Base-by-base conservation (phyloP, 768 basidiomycete species). In the Xerocomellus chrysenteron region DNA sequence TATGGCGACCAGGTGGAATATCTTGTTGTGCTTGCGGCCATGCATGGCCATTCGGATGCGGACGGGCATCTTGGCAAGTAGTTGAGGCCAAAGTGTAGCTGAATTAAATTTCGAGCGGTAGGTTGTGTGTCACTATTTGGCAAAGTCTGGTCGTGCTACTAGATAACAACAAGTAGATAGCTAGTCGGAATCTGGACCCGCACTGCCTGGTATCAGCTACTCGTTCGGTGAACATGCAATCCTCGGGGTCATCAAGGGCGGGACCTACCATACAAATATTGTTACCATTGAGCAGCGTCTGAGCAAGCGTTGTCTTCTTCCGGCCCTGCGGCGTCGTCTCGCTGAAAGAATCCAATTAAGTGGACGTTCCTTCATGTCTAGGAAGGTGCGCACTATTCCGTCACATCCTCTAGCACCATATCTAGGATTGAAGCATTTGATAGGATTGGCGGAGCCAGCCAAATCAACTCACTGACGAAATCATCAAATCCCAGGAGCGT, bases 401-500 rank as follows among this genome's bases (percentile, higher is more conserved):
- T 95, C 9, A 98, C 96, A 64, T 99, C 94, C 69, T 98, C 93
- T 51, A 99, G 75, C 7, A 95, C 93, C 88, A 95, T 92, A 69
- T 94, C 92, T 94, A 51, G 37, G 10, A 28, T 33, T 13, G 32
- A 24, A 40, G 44, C 3, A 26, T 58, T 54, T 44, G 56, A 39
- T 37, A 17, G 21, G 52, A 47, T 39, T 4, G 30, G 42, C 17
- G 28, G 26, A 30, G 9, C 17, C 28, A 43, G 44, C 19, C 16
- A 47, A 48, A 47, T 17, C 17, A 9, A 95, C 96, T 82, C 72
- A 98, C 96, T 99, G 73, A 99, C 96, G 73, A 96, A 99, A 75
- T 99, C 96, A 71, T 99, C 96, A 65, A 99, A 99, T 2, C 96
- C 96, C 35, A 96, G 80, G 41, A 99, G 79, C 3, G 87, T 97